Base-by-base conservation (phyloP, 306 rosid species). In the Chamaecrista fasciculata region DNA sequence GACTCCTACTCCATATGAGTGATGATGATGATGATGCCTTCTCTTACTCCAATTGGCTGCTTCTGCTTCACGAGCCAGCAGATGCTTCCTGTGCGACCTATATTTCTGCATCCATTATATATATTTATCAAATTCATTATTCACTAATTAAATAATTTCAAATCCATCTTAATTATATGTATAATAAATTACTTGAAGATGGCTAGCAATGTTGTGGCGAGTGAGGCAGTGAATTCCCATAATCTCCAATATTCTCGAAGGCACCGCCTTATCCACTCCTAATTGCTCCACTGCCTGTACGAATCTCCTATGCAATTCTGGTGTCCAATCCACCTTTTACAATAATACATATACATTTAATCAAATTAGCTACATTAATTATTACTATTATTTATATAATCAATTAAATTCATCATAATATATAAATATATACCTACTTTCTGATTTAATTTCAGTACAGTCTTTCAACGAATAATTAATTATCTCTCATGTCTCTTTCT, bases 281-380 rank as follows among this genome's bases (percentile, higher is more conserved):
- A 94, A 76, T 57, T 94, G 99, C 78, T 94, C 99, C 68, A 94
- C 99, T 51, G 96, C 99, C 70, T 94, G 97, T 62, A 94, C 99
- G 48, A 94, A 94, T 70, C 95, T 55, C 71, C 97, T 79, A 79
- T 94, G 99, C 62, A 91, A 76, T 57, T 94, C 99, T 46, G 99
- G 95, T 29, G 99, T 94, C 99, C 99, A 94, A 84, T 94, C 99
- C 84, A 94, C 99, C 98, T 93, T 66, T n/a, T n/a, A n/a, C n/a
- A n/a, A n/a, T n/a, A n/a, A n/a, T n/a, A n/a, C n/a, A n/a, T n/a
- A n/a, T n/a, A n/a, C n/a, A n/a, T n/a, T n/a, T n/a, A n/a, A n/a
- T n/a, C n/a, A n/a, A n/a, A n/a, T n/a, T n/a, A n/a, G n/a, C n/a
- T n/a, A n/a, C n/a, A n/a, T n/a, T n/a, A n/a, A n/a, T n/a, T n/a